Evolutionary conservation across 1,284 basidiomycete species (phyloP).

Genomic region (Pyrrhoderma noxium): DNA sequence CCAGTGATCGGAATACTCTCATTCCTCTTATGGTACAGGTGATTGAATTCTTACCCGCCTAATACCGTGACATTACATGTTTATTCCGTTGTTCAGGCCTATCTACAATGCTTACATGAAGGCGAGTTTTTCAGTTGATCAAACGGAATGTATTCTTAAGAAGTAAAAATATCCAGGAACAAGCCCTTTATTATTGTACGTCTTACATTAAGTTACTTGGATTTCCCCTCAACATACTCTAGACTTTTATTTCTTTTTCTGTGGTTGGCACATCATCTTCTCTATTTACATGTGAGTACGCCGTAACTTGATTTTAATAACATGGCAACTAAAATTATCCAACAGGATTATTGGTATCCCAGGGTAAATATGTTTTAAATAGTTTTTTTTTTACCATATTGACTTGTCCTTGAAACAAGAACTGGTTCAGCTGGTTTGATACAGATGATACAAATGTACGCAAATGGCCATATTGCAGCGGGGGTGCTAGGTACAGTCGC

Average conservation of each 20-base stretch:
- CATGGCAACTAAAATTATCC: neutral
- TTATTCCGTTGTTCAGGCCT: slow-evolving; percentile 45
- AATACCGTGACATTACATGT: neutral
- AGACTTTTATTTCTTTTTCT: slow-evolving; percentile 95
- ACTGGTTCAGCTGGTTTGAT: slow-evolving; percentile 96
- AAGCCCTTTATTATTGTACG: slow-evolving; percentile 80
- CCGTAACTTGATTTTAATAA: neutral
- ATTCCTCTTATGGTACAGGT: slow-evolving; percentile 91
- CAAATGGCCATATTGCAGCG: slow-evolving; percentile 55
- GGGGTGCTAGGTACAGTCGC: slow-evolving; percentile 75
- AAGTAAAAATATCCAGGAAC: slow-evolving; percentile 47
- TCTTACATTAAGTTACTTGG: neutral
- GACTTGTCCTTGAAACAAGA: slow-evolving; percentile 32
- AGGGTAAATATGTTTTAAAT: slow-evolving; percentile 35
- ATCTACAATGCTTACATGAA: slow-evolving; percentile 98
- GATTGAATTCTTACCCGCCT: slow-evolving; percentile 21
- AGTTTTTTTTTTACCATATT: neutral
- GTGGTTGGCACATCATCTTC: slow-evolving; percentile 88
- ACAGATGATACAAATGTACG: slow-evolving; percentile 78
- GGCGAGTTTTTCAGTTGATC: slow-evolving; percentile 40
- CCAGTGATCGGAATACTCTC: slow-evolving; percentile 75
- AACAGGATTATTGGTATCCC: slow-evolving; percentile 82
- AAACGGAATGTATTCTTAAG: slow-evolving; percentile 6
- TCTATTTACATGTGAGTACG: slow-evolving; percentile 74
- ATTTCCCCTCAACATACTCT: slow-evolving; percentile 4